Conservation (phyloP, 2,329 filamentous ascomycete species). For the Annulohypoxylon truncatum region DNA sequence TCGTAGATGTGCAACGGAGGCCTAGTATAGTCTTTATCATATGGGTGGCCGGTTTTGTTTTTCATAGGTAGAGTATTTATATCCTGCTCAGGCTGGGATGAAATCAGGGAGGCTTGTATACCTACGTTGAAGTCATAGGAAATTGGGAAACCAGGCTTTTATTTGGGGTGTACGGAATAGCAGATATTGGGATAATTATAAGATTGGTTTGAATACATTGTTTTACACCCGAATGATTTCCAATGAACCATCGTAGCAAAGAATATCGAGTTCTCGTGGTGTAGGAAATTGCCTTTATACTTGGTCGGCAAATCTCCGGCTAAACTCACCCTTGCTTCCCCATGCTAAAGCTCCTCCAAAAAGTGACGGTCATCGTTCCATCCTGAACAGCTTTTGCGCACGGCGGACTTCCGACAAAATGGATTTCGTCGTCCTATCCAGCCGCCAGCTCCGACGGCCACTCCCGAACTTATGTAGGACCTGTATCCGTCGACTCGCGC, state of each 20-base stretch:
- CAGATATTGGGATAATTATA: conserved; percentile 5
- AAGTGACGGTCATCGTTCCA: conserved; percentile 26
- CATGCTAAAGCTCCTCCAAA: conserved; percentile 18
- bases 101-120: conserved; percentile 1
- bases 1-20: not conserved
- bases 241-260: not conserved
- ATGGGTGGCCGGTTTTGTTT: conserved; percentile 8
- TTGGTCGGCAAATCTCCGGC: conserved; percentile 14
- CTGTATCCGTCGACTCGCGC: conserved; percentile 57
- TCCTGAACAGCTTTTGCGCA: not conserved
- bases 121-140: not conserved
- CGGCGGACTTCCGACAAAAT: conserved; percentile 36
- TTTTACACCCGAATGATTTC: not conserved
- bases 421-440: conserved; percentile 42
- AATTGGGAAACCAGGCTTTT: not conserved
- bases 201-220: not conserved
- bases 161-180: not conserved
- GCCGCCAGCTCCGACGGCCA: conserved; percentile 41
- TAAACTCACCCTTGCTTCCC: not conserved
- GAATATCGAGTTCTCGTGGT: not conserved
- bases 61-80: conserved; percentile 8
- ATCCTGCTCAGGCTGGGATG: not conserved
- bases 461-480: conserved; percentile 56
- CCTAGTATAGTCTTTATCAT: not conserved
- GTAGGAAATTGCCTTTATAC: not conserved